phyloP scores from a whole-genome alignment of 1,284 basidiomycete species.

The Moniliophthora roreri region DNA sequence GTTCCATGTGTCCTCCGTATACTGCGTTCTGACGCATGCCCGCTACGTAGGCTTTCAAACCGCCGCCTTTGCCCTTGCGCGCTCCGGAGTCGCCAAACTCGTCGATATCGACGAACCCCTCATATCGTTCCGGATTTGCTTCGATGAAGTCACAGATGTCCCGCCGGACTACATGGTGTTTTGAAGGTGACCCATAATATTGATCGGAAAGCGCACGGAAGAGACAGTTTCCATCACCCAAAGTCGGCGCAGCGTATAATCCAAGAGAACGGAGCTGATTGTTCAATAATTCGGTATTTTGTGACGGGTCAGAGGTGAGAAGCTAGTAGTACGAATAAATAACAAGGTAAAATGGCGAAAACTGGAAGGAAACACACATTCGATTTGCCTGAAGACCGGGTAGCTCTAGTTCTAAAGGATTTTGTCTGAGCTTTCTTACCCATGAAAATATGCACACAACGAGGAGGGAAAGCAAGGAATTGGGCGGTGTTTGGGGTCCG shows the following conservation, averaged over 20 bases:
- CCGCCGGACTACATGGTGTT: slow-evolving; percentile 69
- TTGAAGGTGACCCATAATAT: slow-evolving; percentile 72
- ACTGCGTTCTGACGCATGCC: slow-evolving; percentile 48
- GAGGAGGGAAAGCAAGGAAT: neutral
- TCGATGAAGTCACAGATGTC: slow-evolving; percentile 85
- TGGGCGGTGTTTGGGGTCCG: neutral
- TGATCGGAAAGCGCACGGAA: slow-evolving; percentile 84
- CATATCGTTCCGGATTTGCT: slow-evolving; percentile 69
- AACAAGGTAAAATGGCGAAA: slow-evolving; percentile 2
- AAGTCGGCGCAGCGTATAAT: slow-evolving; percentile 74
- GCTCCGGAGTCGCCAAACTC: slow-evolving; percentile 37
- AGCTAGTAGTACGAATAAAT: slow-evolving; percentile 35
- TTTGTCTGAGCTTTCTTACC: slow-evolving; percentile 16
- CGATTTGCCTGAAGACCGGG: slow-evolving; percentile 14
- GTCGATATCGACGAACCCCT: slow-evolving; percentile 82
- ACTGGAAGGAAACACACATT: slow-evolving; percentile 10
- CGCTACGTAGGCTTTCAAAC: slow-evolving; percentile 14
- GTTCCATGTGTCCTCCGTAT: slow-evolving; percentile 89
- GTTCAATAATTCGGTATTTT: slow-evolving; percentile 64
- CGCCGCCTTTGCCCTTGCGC: slow-evolving; percentile 15
- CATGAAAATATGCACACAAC: slow-evolving; percentile 4
- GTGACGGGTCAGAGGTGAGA: slow-evolving; percentile 55
- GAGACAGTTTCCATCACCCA: slow-evolving; percentile 88
- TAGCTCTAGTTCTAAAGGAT: slow-evolving; percentile 16
- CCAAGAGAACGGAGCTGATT: slow-evolving; percentile 72